phyloP scores from a whole-genome alignment of 352 stramenopile genomes.

The Globisporangium acanthophoron region DNA sequence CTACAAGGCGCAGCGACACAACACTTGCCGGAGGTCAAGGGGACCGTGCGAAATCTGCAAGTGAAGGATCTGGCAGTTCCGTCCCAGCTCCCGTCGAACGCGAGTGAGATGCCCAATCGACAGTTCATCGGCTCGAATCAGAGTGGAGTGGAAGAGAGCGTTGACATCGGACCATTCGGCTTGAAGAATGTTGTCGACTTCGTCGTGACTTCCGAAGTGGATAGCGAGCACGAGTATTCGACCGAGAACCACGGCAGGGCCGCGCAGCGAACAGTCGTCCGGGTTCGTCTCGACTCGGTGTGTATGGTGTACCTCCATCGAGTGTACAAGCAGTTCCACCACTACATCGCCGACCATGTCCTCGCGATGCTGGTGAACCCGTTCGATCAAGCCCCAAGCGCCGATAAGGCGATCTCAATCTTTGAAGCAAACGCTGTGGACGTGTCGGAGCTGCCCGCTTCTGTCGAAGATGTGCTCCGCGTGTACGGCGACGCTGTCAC shows the following conservation, averaged over 20 bases:
- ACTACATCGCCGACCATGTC: slow-evolving; percentile 67
- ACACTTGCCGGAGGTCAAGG: slow-evolving; percentile 36
- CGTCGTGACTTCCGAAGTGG: slow-evolving; percentile 15
- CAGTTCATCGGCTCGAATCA: slow-evolving; percentile 66
- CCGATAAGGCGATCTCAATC: slow-evolving; percentile 22
- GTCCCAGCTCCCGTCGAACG: slow-evolving; percentile 20
- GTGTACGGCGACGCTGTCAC: slow-evolving; percentile 28
- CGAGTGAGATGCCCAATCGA: slow-evolving; percentile 48
- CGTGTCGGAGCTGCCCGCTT: slow-evolving; percentile 26
- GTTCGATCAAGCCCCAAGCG: slow-evolving; percentile 23
- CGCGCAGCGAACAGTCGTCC: slow-evolving; percentile 21
- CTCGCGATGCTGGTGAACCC: slow-evolving; percentile 18
- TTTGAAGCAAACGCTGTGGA: slow-evolving; percentile 33
- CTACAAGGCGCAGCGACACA: not conserved
- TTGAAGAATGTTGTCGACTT: slow-evolving; percentile 74
- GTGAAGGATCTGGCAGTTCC: slow-evolving; percentile 59
- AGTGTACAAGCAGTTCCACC: slow-evolving; percentile 83
- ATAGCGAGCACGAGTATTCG: slow-evolving; percentile 1
- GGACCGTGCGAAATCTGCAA: slow-evolving; percentile 63
- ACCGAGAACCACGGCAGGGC: slow-evolving; percentile 7
- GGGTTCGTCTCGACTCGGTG: slow-evolving; percentile 69
- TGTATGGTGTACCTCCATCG: slow-evolving; percentile 81
- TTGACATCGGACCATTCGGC: slow-evolving; percentile 39
- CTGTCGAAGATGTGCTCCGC: slow-evolving; percentile 26
- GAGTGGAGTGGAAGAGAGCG: slow-evolving; percentile 28